phyloP scores from a whole-genome alignment of 2,329 filamentous ascomycete species.

The Nemania bipapillata region DNA sequence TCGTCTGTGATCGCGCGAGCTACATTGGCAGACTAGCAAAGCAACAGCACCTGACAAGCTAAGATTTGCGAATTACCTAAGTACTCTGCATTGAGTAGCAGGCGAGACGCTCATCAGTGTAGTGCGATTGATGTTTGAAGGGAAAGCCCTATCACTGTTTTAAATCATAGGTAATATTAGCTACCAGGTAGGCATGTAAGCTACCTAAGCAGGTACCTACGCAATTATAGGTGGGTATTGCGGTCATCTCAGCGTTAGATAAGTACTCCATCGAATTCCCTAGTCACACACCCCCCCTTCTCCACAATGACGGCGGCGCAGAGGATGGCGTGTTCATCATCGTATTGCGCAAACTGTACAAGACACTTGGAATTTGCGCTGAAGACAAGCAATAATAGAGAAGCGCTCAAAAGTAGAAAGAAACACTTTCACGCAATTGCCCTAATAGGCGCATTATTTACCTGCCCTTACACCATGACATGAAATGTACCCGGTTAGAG shows the following conservation, averaged over 20 bases:
- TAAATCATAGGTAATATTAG: background rate
- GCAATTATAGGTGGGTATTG: no score
- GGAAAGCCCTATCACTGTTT: constrained; percentile 8
- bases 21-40: constrained; percentile 31
- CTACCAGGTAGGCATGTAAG: background rate
- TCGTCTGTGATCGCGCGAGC: constrained; percentile 46
- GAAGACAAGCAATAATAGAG: constrained; percentile 24
- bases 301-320: constrained; percentile 42
- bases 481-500: constrained; percentile 33
- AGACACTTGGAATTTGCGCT: constrained; percentile 1
- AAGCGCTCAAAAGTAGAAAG: constrained; percentile 13
- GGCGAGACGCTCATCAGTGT: constrained; percentile 31
- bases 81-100: constrained; percentile 26
- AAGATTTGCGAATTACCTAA: constrained; percentile 30
- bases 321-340: constrained; percentile 37
- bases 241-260: background rate
- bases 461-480: background rate
- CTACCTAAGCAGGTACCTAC: no score
- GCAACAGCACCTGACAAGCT: constrained; percentile 44
- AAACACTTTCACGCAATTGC: constrained; percentile 11
- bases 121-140: constrained; percentile 3
- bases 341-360: constrained; percentile 36
- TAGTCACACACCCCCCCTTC: constrained; percentile 33
- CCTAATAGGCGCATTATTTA: background rate
- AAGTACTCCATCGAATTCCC: constrained; percentile 28